Percentiles rank a stretch among this genome's conserved stretches.
Evolutionary conservation across 1,139 yeast species (phyloP).

Genomic region (Pichia sp.): DNA sequence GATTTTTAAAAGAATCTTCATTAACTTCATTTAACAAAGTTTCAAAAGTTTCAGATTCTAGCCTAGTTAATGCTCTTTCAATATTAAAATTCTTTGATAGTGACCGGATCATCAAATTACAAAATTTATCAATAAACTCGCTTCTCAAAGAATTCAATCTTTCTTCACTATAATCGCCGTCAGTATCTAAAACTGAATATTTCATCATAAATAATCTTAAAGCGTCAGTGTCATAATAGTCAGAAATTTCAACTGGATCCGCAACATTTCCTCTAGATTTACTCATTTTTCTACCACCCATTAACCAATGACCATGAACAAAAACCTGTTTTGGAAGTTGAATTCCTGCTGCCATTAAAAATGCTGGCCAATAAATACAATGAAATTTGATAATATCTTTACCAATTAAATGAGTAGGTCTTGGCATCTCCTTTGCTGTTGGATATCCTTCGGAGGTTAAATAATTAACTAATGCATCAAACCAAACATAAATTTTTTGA

Average conservation of each 20-base stretch:
- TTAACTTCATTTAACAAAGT: slow-evolving; percentile 15
- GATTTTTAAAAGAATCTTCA: slow-evolving; percentile 13
- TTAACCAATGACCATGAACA: slow-evolving; percentile 93
- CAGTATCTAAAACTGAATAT: slow-evolving; percentile 68
- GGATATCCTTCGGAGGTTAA: slow-evolving; percentile 65
- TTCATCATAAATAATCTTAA: slow-evolving; percentile 72
- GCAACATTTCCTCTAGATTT: slow-evolving; percentile 94
- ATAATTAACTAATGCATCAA: slow-evolving; percentile 88
- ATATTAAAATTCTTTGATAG: slow-evolving; percentile 68
- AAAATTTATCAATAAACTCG: slow-evolving; percentile 71
- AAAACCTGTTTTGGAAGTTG: slow-evolving; percentile 67
- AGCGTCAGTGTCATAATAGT: slow-evolving; percentile 64
- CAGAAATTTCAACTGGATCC: slow-evolving; percentile 65
- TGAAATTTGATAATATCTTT: slow-evolving; percentile 89
- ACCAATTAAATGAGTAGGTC: slow-evolving; percentile 75
- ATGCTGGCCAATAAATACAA: slow-evolving; percentile 91
- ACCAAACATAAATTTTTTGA: slow-evolving; percentile 93
- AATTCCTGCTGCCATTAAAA: slow-evolving; percentile 74
- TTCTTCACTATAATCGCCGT: slow-evolving; percentile 69
- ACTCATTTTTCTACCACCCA: slow-evolving; percentile 88
- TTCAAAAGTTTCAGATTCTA: slow-evolving; percentile 11
- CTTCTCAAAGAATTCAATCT: slow-evolving; percentile 52
- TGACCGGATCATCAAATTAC: slow-evolving; percentile 68
- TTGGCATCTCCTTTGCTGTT: slow-evolving; percentile 31
- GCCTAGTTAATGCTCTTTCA: slow-evolving; percentile 34